phyloP scores from a whole-genome alignment of 345 rosid genomes.

The Leavenworthia alabamica region DNA sequence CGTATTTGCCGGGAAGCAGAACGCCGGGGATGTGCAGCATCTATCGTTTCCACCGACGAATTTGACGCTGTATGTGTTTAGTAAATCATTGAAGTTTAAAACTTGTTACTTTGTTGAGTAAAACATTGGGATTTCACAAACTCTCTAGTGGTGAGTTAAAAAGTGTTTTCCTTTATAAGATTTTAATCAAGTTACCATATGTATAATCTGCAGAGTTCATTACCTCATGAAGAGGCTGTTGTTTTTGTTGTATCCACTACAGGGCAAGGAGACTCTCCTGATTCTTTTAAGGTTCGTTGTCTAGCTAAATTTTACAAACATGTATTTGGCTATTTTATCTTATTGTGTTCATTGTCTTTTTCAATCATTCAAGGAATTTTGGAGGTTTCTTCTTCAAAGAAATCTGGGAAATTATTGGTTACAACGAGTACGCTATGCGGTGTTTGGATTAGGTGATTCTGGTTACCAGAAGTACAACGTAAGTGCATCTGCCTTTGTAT shows the following conservation, averaged over 20 bases:
- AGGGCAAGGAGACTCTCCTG: slow-evolving; percentile 94
- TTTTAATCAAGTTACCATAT: too few relatives aligned
- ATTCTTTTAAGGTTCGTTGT: slow-evolving; percentile 62
- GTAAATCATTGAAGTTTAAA: background rate
- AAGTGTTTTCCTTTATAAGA: too few relatives aligned
- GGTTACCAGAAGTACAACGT: slow-evolving; percentile 89
- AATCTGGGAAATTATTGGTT: slow-evolving; percentile 58
- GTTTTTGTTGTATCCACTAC: slow-evolving; percentile 90
- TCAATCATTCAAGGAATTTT: slow-evolving; percentile 46
- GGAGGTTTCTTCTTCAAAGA: slow-evolving; percentile 81
- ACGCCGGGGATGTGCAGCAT: slow-evolving; percentile 52
- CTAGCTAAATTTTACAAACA: background rate
- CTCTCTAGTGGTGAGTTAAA: too few relatives aligned
- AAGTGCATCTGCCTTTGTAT: slow-evolving; percentile 11
- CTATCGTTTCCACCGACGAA: slow-evolving; percentile 49
- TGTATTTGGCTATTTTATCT: background rate
- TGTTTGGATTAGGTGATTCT: slow-evolving; percentile 91
- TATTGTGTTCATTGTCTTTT: slow-evolving; percentile 13
- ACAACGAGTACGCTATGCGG: slow-evolving; percentile 58
- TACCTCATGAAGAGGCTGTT: slow-evolving; percentile 47
- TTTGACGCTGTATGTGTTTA: slow-evolving; percentile 47
- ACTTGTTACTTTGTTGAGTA: background rate
- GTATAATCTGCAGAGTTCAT: slow-evolving; percentile 19
- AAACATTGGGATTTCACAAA: too few relatives aligned
- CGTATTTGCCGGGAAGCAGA: slow-evolving; percentile 87